Evolutionary conservation across 208 protist genomes (phyloP).

Genomic region (Leishmania lainsoni): DNA sequence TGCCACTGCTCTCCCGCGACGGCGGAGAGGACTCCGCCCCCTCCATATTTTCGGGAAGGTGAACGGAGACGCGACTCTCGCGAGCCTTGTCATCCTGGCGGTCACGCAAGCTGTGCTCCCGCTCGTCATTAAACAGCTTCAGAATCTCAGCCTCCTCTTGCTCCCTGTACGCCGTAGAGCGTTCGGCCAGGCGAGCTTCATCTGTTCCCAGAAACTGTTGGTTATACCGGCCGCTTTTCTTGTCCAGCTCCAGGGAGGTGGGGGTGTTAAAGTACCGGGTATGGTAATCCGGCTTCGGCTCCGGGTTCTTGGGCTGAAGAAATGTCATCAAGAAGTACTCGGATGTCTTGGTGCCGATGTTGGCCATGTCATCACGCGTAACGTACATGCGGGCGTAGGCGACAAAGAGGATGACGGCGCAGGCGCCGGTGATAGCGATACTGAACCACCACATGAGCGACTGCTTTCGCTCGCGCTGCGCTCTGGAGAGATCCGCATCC

Average conservation of each 20-base stretch:
- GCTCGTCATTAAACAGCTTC: slow-evolving; percentile 82
- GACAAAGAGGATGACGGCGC: slow-evolving; percentile 48
- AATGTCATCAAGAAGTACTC: slow-evolving; percentile 81
- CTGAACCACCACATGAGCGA: slow-evolving; percentile 60
- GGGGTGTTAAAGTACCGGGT: slow-evolving; percentile 82
- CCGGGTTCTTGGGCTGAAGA: slow-evolving; percentile 73
- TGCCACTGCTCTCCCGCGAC: neutral
- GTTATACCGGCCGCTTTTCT: slow-evolving; percentile 43
- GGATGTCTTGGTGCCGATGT: slow-evolving; percentile 56
- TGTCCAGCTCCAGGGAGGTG: slow-evolving; percentile 71
- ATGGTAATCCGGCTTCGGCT: slow-evolving; percentile 83
- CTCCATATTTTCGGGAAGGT: slow-evolving; percentile 58
- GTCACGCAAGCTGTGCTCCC: slow-evolving; percentile 33
- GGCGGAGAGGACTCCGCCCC: slow-evolving; percentile 19
- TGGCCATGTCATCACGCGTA: slow-evolving; percentile 57
- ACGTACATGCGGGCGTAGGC: slow-evolving; percentile 62
- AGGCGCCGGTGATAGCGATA: slow-evolving; percentile 49
- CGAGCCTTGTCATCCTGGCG: slow-evolving; percentile 25
- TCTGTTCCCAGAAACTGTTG: slow-evolving; percentile 31
- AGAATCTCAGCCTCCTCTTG: slow-evolving; percentile 71
- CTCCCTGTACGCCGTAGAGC: slow-evolving; percentile 47
- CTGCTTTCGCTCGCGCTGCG: slow-evolving; percentile 30
- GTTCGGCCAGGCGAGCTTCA: slow-evolving; percentile 37
- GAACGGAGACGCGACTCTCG: slow-evolving; percentile 61
- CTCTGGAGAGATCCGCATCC: slow-evolving; percentile 57